Evolutionary conservation across 164 flowering plant genomes (phyloP), one percentile per base, ranked within the genome.

Genomic region (Dillenia suffruticosa): DNA sequence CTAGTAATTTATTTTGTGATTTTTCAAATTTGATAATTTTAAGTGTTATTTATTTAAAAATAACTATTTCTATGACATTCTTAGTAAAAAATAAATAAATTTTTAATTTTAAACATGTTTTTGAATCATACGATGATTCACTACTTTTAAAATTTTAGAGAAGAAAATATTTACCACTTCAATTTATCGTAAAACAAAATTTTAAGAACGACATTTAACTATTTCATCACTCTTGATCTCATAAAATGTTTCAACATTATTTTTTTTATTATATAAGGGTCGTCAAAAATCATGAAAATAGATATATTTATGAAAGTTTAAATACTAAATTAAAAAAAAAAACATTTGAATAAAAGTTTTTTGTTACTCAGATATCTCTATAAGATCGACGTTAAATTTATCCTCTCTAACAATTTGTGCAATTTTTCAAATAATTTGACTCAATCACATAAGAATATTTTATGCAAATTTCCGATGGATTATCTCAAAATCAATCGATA

Each of bases 331-430:
- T n/a, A n/a, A n/a, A n/a, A n/a, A n/a, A n/a, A n/a, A n/a, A n/a
- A n/a, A n/a, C n/a, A n/a, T n/a, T n/a, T n/a, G n/a, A n/a, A n/a
- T n/a, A n/a, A n/a, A n/a, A n/a, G n/a, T n/a, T n/a, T n/a, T n/a
- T n/a, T n/a, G n/a, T n/a, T n/a, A n/a, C n/a, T n/a, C n/a, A n/a
- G n/a, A n/a, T n/a, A n/a, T n/a, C n/a, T n/a, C n/a, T n/a, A n/a
- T n/a, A n/a, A n/a, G n/a, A n/a, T n/a, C n/a, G n/a, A n/a, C n/a
- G n/a, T n/a, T 5, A 3, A 57, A 80, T 2, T 70, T 70, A 1
- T 70, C 81, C 13, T 68, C 90, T 13, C 85, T 92, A 0, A 91
- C 90, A 1, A 80, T 86, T 55, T 92, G 89, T 4, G 92, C 70
- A n/a, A 83, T 83, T 1, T 93, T 93, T 2, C 79, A 67, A 64